Evolutionary conservation across 2,329 filamentous ascomycete genomes (phyloP).

Genomic region (Calycina herbarum): DNA sequence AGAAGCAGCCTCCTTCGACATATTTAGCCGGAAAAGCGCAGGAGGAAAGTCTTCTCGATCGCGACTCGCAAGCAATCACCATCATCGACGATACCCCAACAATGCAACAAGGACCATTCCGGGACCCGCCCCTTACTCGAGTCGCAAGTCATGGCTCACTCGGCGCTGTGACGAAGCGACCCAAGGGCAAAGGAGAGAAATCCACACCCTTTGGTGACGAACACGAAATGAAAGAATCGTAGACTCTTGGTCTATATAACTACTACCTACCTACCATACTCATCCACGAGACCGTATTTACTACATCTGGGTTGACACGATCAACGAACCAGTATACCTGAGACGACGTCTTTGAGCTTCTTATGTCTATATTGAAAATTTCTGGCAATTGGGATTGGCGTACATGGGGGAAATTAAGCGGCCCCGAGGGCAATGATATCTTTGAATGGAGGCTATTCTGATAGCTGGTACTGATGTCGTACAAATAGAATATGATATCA

Average conservation of each 20-base stretch:
- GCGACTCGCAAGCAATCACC: conserved; percentile 48
- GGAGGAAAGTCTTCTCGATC: conserved; percentile 25
- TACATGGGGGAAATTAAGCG: conserved; percentile 13
- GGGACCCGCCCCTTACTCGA: conserved; percentile 49
- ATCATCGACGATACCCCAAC: conserved; percentile 47
- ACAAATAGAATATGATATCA: conserved; percentile 20
- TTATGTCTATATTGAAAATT: conserved; percentile 31
- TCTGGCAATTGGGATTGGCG: conserved; percentile 24
- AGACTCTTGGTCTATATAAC: conserved; percentile 7
- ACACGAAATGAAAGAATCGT: conserved; percentile 52
- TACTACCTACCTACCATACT: conserved; percentile 10
- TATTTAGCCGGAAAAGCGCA: neutral
- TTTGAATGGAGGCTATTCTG: conserved; percentile 13
- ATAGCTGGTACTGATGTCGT: conserved; percentile 14
- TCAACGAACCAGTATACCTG: conserved; percentile 10
- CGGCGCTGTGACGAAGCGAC: conserved; percentile 50
- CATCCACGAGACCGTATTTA: conserved; percentile 18
- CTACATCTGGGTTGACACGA: conserved; percentile 13
- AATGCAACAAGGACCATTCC: conserved; percentile 59
- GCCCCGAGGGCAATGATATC: conserved; percentile 14
- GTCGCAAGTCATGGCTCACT: conserved; percentile 48
- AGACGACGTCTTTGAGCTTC: conserved; percentile 25
- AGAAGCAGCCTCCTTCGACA: conserved; percentile 39
- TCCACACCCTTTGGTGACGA: conserved; percentile 59
- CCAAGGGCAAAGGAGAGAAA: conserved; percentile 37